These are phyloP conservation scores for Tothia fuscella DNA, from an alignment of 2,329 filamentous ascomycete genomes.

Conservation along the genomic window DNA sequence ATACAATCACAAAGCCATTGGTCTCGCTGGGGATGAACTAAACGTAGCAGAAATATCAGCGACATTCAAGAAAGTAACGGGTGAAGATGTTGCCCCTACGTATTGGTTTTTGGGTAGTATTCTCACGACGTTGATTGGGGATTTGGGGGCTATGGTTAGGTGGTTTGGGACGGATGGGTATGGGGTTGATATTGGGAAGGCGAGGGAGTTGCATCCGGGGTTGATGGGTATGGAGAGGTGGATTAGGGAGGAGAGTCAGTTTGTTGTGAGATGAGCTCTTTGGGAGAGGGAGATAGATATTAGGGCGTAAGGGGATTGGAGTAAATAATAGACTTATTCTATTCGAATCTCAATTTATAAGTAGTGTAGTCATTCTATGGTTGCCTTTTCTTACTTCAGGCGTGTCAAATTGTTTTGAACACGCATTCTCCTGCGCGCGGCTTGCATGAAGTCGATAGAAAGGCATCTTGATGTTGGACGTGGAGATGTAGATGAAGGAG, in stretches of 20 bases:
- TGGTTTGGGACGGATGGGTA: conserved; percentile 11
- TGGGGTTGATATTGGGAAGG: conserved; percentile 29
- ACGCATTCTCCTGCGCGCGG: too few species aligned
- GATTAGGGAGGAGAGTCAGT: conserved; percentile 23
- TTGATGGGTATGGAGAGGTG: conserved; percentile 37
- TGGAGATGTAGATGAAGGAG: too few species aligned
- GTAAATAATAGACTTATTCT: too few species aligned
- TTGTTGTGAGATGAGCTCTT: too few species aligned
- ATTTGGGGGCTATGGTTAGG: conserved; percentile 32
- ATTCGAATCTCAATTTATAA: too few species aligned
- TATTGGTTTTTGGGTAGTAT: conserved; percentile 16
- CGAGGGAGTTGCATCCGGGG: conserved; percentile 32
- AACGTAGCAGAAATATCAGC: conserved; percentile 33
- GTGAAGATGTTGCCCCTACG: conserved; percentile 23
- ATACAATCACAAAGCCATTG: conserved; percentile 34
- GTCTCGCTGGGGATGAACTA: conserved; percentile 42
- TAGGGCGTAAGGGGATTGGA: too few species aligned
- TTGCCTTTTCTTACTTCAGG: too few species aligned
- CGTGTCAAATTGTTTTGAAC: too few species aligned
- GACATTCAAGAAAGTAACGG: conserved; percentile 36
- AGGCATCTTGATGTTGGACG: too few species aligned
- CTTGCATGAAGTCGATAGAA: too few species aligned
- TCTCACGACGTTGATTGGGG: conserved; percentile 30
- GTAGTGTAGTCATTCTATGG: too few species aligned
- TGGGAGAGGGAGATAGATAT: too few species aligned